Percentiles rank a stretch among this genome's conserved stretches.
These are phyloP conservation scores for Porcisia deanei DNA, from an alignment of 208 protist genomes.

Conservation along the genomic window DNA sequence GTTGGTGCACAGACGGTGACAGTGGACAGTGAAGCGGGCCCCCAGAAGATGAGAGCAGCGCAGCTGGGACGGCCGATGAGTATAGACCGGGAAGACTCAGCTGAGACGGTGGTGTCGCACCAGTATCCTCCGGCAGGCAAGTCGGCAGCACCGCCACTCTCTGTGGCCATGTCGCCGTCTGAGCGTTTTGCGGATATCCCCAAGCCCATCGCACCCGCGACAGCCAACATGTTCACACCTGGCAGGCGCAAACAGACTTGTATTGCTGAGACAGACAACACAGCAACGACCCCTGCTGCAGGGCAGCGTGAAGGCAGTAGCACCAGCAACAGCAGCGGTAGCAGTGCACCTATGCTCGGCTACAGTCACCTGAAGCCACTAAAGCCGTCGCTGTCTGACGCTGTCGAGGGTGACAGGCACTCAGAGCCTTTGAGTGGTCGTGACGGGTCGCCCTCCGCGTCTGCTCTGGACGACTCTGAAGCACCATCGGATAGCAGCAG, in stretches of 20 bases:
- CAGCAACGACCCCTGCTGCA: background rate
- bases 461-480: background rate
- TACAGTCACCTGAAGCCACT: slow-evolving; percentile 32
- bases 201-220: background rate
- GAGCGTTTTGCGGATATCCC: slow-evolving; percentile 16
- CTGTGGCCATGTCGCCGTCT: background rate
- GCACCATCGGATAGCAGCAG: background rate
- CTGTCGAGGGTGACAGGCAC: background rate
- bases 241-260: background rate
- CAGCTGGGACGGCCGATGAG: background rate
- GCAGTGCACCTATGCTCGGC: slow-evolving; percentile 27
- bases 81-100: slow-evolving; percentile 6
- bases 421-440: background rate
- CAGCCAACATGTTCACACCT: slow-evolving; percentile 5
- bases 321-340: slow-evolving; percentile 15
- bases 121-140: background rate
- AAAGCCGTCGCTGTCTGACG: background rate
- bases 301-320: background rate
- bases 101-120: slow-evolving; percentile 18
- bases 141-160: background rate
- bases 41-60: background rate
- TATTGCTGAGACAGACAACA: background rate
- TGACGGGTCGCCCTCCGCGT: background rate
- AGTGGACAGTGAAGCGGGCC: background rate
- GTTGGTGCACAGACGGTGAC: background rate